Conservation (phyloP, 2,329 filamentous ascomycete species). For the Colletotrichum noveboracense region DNA sequence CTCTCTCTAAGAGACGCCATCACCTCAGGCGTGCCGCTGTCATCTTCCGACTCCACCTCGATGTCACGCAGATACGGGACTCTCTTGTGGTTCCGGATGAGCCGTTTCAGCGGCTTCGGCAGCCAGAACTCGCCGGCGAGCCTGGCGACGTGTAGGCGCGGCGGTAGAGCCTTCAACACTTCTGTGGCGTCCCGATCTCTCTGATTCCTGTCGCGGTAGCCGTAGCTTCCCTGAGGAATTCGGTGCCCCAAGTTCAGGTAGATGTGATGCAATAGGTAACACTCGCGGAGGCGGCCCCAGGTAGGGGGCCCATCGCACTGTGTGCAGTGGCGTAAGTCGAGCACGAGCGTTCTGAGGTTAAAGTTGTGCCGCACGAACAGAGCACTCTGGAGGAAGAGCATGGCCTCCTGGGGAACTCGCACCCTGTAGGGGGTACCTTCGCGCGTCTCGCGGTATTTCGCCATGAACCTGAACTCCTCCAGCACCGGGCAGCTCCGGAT, state of each 20-base stretch:
- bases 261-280: not conserved
- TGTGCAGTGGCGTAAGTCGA: not conserved
- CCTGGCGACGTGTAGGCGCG: not conserved
- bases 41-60: not conserved
- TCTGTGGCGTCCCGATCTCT: not conserved
- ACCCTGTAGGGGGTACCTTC: not conserved
- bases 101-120: not conserved
- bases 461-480: not conserved
- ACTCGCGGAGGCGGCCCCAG: not conserved
- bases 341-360: not conserved
- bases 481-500: not conserved
- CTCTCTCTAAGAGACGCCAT: not conserved
- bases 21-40: fast-evolving
- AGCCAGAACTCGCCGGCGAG: not conserved
- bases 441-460: not conserved
- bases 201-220: not conserved
- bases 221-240: not conserved
- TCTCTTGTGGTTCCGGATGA: not conserved
- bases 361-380: not conserved
- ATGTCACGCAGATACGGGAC: not conserved
- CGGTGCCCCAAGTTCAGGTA: not conserved
- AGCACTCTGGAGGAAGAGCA: not conserved
- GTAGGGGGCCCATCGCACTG: not conserved
- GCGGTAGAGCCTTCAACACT: not conserved
- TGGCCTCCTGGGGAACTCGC: not conserved